Evolutionary conservation across 306 rosid genomes (phyloP), one percentile per base, ranked within the genome.

Genomic region (Cucurbita pepo): DNA sequence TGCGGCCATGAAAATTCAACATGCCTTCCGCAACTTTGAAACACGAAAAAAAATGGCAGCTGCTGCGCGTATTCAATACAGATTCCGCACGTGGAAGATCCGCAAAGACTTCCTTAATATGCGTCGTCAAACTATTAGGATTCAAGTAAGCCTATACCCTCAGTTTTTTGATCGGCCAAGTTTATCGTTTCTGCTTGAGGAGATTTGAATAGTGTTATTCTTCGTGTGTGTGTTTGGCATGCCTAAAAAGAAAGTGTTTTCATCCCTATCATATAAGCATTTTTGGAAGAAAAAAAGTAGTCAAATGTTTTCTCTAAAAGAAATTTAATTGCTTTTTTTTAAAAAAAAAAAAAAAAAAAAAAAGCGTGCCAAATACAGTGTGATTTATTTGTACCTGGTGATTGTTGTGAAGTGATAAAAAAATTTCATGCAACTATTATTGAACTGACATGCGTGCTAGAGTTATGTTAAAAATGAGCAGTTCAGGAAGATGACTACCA

Each of bases 1-100:
- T 72, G 96, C 99, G 40, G 99, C 96, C 86, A 78, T 95, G 99
- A 91, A 84, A 79, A 95, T 95, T 81, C 99, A 95, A 65, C 96
- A 91, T 78, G 97, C 99, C 78, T 95, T 81, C 75, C 91, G 92
- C 58, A 85, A 84, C 77, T 85, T 48, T 47, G 99, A 86, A 79
- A 50, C 85, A 0, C 81, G 79, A 73, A 91, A 85, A 75, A 78
- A 69, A 76, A 78, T 89, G 80, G 73, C 71, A 63, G 99, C 99
- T 66, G 98, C 96, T 77, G 96, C 89, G 59, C 96, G 79, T 63
- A 95, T 95, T 71, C 99, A 95, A 77, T 43, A 86, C 81, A 82
- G 88, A 62, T 95, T 79, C 79, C 99, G 97, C 50, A 81, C 91
- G 5, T 91, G 97, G 99, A 95, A 86, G 81, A 81, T 75, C 71